Conservation (phyloP, 2,329 filamentous ascomycete genomes). For the Alternaria novae-zelandiae region DNA sequence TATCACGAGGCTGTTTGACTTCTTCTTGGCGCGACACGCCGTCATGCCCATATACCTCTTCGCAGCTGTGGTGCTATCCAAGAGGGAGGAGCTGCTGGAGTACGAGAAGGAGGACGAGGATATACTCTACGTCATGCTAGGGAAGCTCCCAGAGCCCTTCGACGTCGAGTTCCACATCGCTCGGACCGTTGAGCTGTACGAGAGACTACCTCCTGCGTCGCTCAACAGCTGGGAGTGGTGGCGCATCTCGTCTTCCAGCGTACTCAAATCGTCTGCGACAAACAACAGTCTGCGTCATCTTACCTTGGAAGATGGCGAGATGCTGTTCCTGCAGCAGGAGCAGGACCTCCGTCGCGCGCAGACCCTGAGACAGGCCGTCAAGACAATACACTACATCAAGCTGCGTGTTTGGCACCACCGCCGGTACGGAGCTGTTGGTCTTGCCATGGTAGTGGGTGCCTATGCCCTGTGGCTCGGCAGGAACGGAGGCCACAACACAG, state of each 20-base stretch:
- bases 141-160: slow-evolving; percentile 82
- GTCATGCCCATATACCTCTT: slow-evolving; percentile 91
- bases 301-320: slow-evolving; percentile 69
- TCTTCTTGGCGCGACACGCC: slow-evolving; percentile 85
- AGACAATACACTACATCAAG: slow-evolving; percentile 41
- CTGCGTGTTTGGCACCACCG: slow-evolving; percentile 69
- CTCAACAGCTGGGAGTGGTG: slow-evolving; percentile 71
- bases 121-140: slow-evolving; percentile 87
- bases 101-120: slow-evolving; percentile 78
- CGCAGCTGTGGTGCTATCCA: slow-evolving; percentile 74
- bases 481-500: slow-evolving; percentile 14
- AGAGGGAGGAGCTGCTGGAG: slow-evolving; percentile 83
- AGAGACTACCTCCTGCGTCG: slow-evolving; percentile 71
- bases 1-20: slow-evolving; percentile 91
- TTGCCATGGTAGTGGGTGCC: slow-evolving; percentile 55
- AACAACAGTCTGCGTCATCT: slow-evolving; percentile 59
- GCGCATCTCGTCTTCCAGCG: slow-evolving; percentile 75
- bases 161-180: slow-evolving; percentile 79
- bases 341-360: slow-evolving; percentile 74
- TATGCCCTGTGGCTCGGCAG: slow-evolving; percentile 46
- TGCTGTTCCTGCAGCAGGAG: slow-evolving; percentile 73
- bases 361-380: slow-evolving; percentile 47
- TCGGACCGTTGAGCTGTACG: slow-evolving; percentile 68
- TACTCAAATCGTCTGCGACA: slow-evolving; percentile 80
- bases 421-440: slow-evolving; percentile 62